phyloP scores from a whole-genome alignment of 1,284 basidiomycete genomes.

The Trametes pubescens region DNA sequence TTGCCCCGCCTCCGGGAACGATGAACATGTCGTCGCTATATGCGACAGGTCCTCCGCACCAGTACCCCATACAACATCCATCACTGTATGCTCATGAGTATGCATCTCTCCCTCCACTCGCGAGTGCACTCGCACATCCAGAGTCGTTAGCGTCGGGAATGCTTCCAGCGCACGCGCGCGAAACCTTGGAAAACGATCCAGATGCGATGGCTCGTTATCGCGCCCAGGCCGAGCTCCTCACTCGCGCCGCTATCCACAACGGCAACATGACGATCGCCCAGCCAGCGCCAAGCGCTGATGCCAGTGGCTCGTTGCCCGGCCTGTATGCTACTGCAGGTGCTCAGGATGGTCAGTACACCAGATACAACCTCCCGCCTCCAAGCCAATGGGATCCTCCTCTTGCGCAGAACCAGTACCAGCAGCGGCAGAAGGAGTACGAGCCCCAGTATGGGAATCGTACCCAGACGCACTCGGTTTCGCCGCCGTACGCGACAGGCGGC shows the following conservation, averaged over 20 bases:
- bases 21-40: slow-evolving; percentile 38
- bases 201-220: slow-evolving; percentile 61
- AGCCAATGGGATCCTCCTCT: slow-evolving; percentile 30
- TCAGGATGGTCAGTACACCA: slow-evolving; percentile 24
- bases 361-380: slow-evolving; percentile 22
- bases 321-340: slow-evolving; percentile 26
- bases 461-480: slow-evolving; percentile 24
- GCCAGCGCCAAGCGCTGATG: slow-evolving; percentile 27
- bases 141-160: slow-evolving; percentile 20
- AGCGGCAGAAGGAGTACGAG: slow-evolving; percentile 33
- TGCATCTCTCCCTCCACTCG: slow-evolving; percentile 26
- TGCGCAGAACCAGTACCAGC: slow-evolving; percentile 25
- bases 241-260: slow-evolving; percentile 43
- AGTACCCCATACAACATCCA: slow-evolving; percentile 32
- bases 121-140: slow-evolving; percentile 24
- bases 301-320: slow-evolving; percentile 27
- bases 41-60: slow-evolving; percentile 25
- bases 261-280: slow-evolving; percentile 32
- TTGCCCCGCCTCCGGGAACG: slow-evolving; percentile 31
- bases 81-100: slow-evolving; percentile 33
- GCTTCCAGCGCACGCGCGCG: slow-evolving; percentile 20
- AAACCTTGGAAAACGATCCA: slow-evolving; percentile 32
- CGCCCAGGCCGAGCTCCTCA: slow-evolving; percentile 54
- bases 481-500: slow-evolving; percentile 29
- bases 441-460: slow-evolving; percentile 26